Evolutionary conservation across 2,329 filamentous ascomycete species (phyloP).

Genomic region (Massarina eburnea): DNA sequence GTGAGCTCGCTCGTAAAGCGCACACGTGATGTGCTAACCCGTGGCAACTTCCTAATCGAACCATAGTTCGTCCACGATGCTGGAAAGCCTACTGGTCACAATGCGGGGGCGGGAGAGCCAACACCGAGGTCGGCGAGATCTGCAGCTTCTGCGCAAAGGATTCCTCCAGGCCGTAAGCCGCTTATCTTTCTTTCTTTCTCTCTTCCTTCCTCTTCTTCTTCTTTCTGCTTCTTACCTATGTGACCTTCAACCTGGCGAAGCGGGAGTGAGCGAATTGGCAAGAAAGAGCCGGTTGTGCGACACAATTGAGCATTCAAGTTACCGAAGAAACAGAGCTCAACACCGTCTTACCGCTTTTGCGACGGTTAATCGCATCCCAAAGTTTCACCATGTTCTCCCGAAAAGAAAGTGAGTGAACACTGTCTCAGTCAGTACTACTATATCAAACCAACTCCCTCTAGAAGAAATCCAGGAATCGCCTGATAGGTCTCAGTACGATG

Average conservation of each 20-base stretch:
- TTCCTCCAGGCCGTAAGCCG: too few species aligned
- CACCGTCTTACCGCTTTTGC: too few species aligned
- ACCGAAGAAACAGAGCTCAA: too few species aligned
- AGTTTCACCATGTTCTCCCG: constrained; percentile 30
- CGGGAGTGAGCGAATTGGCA: too few species aligned
- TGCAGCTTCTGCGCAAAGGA: too few species aligned
- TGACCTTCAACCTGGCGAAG: background rate
- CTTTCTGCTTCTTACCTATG: background rate
- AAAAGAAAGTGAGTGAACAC: constrained; percentile 34
- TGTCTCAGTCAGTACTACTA: background rate
- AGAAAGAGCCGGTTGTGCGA: too few species aligned
- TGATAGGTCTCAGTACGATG: constrained; percentile 23
- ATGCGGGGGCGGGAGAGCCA: background rate
- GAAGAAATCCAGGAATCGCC: constrained; percentile 20
- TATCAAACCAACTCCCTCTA: constrained; percentile 14
- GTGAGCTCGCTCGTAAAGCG: too few species aligned
- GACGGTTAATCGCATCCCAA: background rate
- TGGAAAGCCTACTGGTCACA: background rate
- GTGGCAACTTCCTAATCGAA: background rate
- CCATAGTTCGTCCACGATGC: background rate
- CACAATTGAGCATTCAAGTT: too few species aligned
- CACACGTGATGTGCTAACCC: background rate
- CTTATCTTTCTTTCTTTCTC: background rate
- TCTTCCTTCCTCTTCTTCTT: background rate
- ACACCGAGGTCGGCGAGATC: background rate